Evolutionary conservation across 495 filamentous ascomycete species (phyloP).

Genomic region (Terfezia boudieri): DNA sequence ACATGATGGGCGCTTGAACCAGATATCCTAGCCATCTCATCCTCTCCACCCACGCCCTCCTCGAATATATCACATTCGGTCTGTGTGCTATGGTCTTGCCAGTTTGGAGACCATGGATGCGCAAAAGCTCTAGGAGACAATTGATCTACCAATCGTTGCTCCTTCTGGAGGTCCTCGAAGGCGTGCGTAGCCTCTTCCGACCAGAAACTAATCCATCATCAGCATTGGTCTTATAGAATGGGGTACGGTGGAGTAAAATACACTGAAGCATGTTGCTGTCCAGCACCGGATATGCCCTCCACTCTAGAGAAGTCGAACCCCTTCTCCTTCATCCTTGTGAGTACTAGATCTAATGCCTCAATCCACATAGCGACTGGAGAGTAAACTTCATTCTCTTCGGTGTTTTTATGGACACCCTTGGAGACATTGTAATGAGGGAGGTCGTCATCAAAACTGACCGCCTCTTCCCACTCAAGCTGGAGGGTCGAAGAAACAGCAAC

Average conservation of each 20-base stretch:
- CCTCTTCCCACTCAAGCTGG: constrained; percentile 50
- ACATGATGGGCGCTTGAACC: constrained; percentile 91
- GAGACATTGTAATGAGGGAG: constrained; percentile 61
- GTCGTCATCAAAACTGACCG: constrained; percentile 50
- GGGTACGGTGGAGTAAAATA: constrained; percentile 10
- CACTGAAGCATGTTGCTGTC: constrained; percentile 92
- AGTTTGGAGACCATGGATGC: constrained; percentile 77
- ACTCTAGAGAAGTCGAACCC: constrained; percentile 59
- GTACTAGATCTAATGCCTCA: constrained; percentile 68
- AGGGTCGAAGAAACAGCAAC: constrained; percentile 64
- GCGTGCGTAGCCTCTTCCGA: constrained; percentile 41
- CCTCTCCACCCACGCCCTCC: constrained; percentile 36
- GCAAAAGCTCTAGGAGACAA: constrained; percentile 40
- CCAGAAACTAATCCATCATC: constrained; percentile 36
- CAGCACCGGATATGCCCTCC: constrained; percentile 67
- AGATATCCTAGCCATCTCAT: constrained; percentile 50
- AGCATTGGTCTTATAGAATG: not conserved
- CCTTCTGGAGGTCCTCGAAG: constrained; percentile 36
- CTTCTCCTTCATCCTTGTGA: constrained; percentile 44
- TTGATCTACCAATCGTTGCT: constrained; percentile 42
- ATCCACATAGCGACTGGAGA: constrained; percentile 89
- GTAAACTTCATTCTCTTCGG: constrained; percentile 63
- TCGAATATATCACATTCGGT: constrained; percentile 78
- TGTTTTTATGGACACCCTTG: constrained; percentile 70
- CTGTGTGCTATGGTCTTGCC: constrained; percentile 93